Base-by-base conservation (phyloP, 2,329 filamentous ascomycete species). In the Thielaviopsis populi region DNA sequence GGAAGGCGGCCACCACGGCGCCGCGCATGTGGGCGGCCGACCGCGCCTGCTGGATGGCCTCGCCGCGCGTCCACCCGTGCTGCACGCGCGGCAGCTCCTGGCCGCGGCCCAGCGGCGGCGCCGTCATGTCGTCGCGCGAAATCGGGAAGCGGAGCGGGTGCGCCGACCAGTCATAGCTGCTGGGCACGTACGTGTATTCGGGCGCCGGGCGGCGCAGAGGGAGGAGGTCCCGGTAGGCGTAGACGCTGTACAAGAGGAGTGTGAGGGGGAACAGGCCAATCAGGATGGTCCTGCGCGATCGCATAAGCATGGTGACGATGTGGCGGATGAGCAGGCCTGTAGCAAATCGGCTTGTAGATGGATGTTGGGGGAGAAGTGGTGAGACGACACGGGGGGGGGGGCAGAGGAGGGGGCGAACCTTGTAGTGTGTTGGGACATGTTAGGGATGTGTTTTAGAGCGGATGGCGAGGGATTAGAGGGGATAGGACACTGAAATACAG, bases 171-270 rank as follows among this genome's bases (percentile, higher is more conserved):
- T 69, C 67, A 67, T 69, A 69, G 40, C 63, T 65, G 63, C 65
- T 68, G 10, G 65, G 65, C 7, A 62, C 40, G 30, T 59, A 66
- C 3, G 48, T 41, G 53, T 64, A 66, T 27, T 37, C 30, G n/a
- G 53, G 53, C 2, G 53, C 15, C 15, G 27, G 53, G 27, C 33
- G 48, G 37, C 43, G 43, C 7, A 24, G 40, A 4, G 58, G 11
- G 1, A 63, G 59, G 7, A 17, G 22, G 10, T 53, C 43, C n/a
- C 46, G 22, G 62, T 63, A 66, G 68, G 79, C 88, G 68, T 80
- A 82, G 67, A 87, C 83, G 10, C 87, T 13, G 77, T 94, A 69
- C 80, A 83, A 68, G 82, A 82, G 68, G 86, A 87, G 68, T 79
- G 83, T 64, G 80, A 84, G 70, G 80, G 82, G 58, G 80, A 81